Percentiles rank a stretch among this genome's conserved stretches.
Conservation (phyloP, 805 yeast species). For the Metschnikowia lochheadii region DNA sequence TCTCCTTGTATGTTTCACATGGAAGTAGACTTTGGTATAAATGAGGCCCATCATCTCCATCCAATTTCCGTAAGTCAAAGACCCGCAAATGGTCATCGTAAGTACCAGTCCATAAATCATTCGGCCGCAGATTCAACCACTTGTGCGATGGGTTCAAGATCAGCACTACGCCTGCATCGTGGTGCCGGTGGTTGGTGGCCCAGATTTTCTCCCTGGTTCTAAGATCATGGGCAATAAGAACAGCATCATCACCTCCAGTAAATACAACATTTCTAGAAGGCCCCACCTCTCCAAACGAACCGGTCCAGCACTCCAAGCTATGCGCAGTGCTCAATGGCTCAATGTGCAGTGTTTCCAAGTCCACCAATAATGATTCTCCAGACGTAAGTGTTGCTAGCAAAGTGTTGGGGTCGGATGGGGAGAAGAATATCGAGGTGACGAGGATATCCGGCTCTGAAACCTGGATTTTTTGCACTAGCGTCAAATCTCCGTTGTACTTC, state of each 20-base stretch:
- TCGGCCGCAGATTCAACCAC: conserved; percentile 45
- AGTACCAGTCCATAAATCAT: conserved; percentile 77
- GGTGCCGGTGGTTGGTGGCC: conserved; percentile 51
- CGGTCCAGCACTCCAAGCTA: conserved; percentile 85
- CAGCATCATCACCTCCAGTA: conserved; percentile 89
- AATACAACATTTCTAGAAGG: conserved; percentile 56
- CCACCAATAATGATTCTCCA: conserved; percentile 53
- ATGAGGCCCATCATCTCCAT: conserved; percentile 32
- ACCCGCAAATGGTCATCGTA: conserved; percentile 78
- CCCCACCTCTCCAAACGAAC: conserved; percentile 58
- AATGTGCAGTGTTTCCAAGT: conserved; percentile 18
- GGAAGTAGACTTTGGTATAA: conserved; percentile 51
- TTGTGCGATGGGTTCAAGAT: conserved; percentile 46
- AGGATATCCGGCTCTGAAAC: conserved; percentile 48
- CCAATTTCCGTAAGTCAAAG: conserved; percentile 60
- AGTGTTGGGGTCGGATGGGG: conserved; percentile 35
- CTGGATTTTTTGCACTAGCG: conserved; percentile 23
- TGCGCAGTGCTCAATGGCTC: conserved; percentile 44
- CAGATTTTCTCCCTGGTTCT: conserved; percentile 37
- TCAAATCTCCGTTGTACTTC: conserved; percentile 30
- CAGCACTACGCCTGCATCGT: conserved; percentile 88
- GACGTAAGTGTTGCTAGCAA: conserved; percentile 61
- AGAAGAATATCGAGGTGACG: conserved; percentile 63
- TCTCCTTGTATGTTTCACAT: conserved; percentile 35
- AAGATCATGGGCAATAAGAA: conserved; percentile 69